Percentiles rank a stretch among this genome's conserved stretches.
These are phyloP conservation scores for Colletotrichum sp. DNA, from an alignment of 2,329 filamentous ascomycete genomes.

Conservation along the genomic window DNA sequence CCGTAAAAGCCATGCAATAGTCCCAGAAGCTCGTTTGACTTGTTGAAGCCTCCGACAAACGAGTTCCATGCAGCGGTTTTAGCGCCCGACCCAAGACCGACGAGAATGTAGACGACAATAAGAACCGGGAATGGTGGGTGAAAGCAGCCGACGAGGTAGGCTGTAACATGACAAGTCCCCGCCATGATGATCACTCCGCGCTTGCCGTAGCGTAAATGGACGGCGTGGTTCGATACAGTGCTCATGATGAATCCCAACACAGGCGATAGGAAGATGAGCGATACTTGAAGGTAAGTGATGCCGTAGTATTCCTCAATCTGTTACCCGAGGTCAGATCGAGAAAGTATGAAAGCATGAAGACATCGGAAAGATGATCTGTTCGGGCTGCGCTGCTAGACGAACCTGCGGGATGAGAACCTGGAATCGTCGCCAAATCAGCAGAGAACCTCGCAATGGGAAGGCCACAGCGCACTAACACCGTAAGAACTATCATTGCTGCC, in stretches of 20 bases:
- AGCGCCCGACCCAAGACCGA: constrained; percentile 60
- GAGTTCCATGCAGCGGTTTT: neutral
- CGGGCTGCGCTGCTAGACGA: neutral
- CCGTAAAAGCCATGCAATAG: constrained; percentile 76
- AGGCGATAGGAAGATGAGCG: constrained; percentile 70
- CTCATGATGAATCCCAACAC: constrained; percentile 69
- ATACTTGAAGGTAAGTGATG: constrained; percentile 66
- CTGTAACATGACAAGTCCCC: constrained; percentile 65
- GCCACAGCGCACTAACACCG: neutral
- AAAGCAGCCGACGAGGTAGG: constrained; percentile 67
- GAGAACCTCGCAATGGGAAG: neutral
- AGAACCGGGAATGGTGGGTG: constrained; percentile 75
- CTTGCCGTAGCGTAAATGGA: constrained; percentile 71
- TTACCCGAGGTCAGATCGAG: neutral
- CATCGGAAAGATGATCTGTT: neutral
- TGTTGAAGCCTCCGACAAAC: constrained; percentile 33
- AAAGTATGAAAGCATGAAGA: neutral
- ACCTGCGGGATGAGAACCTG: neutral
- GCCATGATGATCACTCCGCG: constrained; percentile 72
- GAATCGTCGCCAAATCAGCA: neutral
- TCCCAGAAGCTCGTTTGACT: constrained; percentile 77
- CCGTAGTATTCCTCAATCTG: constrained; percentile 66
- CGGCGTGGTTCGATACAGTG: constrained; percentile 66
- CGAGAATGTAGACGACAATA: constrained; percentile 67
- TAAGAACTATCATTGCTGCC: neutral